Base-by-base conservation (phyloP, 2,329 filamentous ascomycete genomes). In the Claviceps fusiformis region DNA sequence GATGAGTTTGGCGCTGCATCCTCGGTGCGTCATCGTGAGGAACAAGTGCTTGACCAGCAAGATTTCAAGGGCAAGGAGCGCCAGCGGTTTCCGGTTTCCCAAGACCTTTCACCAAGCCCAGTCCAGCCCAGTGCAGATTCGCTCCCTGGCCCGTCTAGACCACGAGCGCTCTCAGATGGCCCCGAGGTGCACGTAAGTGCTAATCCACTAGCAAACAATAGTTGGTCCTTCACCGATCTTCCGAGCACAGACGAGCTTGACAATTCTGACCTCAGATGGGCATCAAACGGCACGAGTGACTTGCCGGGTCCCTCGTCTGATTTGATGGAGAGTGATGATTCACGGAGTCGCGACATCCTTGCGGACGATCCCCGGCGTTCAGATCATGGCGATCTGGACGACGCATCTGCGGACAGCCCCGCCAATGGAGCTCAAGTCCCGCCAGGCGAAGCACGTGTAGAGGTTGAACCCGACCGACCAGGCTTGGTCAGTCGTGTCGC, bases 181-280 rank as follows among this genome's bases (percentile, higher is more conserved):
- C 78, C 78, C 4, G 71, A 70, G 47, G 63, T 66, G 6, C 69
- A 68, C 4, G 67, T 71, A 9, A 66, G 67, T 2, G 68, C 75
- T 54, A 77, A 81, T 52, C 76, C 77, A 0, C 64, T 84, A 17
- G 80, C 74, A 1, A 80, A 80, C 62, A 82, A 82, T 58, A 83
- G 70, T 60, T 85, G 81, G 82, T 75, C 75, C 0, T 84, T 83
- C 60, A 69, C 72, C 4, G 68, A 68, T 29, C 58, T 79, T 8
- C 66, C 70, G 24, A 52, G 62, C 11, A 58, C 65, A 43, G 54
- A 55, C 4, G 50, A 61, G n/a, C 41, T 48, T 17, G 56, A 60
- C 13, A 45, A 60, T n/a, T 44, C 50, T 17, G 54, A 59, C 15
- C 33, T 48, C 11, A 47, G 39, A 6, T 47, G 39, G 31, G 35